phyloP scores from a whole-genome alignment of 805 yeast species.

The Kodamaea fukazawae region DNA sequence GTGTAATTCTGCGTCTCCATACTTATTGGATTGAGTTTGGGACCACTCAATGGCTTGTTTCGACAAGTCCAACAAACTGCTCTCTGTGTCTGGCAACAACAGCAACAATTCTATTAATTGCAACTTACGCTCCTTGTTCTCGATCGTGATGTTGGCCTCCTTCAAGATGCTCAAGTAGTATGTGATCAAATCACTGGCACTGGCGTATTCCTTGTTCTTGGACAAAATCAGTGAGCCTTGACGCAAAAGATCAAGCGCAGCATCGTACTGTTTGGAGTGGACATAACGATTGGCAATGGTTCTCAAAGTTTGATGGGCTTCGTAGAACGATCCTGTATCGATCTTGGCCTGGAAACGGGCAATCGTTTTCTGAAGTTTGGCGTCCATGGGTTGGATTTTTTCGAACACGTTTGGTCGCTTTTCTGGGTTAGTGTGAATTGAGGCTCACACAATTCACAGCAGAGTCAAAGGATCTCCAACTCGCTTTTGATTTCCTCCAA shows the following conservation, averaged over 20 bases:
- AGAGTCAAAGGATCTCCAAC: constrained; percentile 1
- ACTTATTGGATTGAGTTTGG: constrained; percentile 40
- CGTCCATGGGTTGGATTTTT: too few relatives aligned
- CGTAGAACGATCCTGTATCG: constrained; percentile 75
- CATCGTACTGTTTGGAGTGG: constrained; percentile 59
- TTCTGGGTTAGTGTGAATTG: too few relatives aligned
- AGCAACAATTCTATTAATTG: constrained; percentile 48
- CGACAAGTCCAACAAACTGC: constrained; percentile 59
- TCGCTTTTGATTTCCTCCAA: constrained; percentile 2
- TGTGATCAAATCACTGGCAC: constrained; percentile 72
- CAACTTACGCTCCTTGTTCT: constrained; percentile 40
- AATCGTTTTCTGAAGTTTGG: constrained; percentile 37
- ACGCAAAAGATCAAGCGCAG: constrained; percentile 72
- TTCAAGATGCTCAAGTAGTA: constrained; percentile 72
- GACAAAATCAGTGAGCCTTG: constrained; percentile 69
- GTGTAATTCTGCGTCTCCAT: constrained; percentile 77
- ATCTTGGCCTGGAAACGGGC: constrained; percentile 69
- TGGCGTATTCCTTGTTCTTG: constrained; percentile 69
- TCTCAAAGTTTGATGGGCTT: constrained; percentile 92
- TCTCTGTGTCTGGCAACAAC: constrained; percentile 41
- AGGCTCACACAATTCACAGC: too few relatives aligned
- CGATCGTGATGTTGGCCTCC: constrained; percentile 42
- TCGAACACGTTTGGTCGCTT: background rate
- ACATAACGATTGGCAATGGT: constrained; percentile 86
- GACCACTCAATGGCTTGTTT: constrained; percentile 71